Conservation (phyloP, 2,329 filamentous ascomycete genomes). For the Phialophora macrospora region DNA sequence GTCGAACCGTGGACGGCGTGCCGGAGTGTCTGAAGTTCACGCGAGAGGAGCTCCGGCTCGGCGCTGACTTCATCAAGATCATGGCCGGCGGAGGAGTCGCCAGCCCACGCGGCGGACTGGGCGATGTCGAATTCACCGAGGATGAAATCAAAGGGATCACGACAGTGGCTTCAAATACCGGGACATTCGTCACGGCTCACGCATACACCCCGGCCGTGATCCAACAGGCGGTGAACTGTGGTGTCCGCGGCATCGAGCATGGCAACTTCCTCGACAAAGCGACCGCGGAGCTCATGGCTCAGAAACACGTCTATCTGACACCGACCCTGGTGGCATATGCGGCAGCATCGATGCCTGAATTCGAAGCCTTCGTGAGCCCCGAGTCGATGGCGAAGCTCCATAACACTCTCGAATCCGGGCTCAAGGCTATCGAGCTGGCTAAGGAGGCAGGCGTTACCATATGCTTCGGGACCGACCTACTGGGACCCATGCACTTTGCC, state of each 20-base stretch:
- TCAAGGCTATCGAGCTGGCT: conserved; percentile 56
- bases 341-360: conserved; percentile 42
- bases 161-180: conserved; percentile 55
- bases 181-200: conserved; percentile 63
- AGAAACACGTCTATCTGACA: conserved; percentile 56
- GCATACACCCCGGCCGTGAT: conserved; percentile 63
- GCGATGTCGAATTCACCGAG: conserved; percentile 61
- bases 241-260: conserved; percentile 63
- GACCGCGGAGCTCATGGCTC: conserved; percentile 58
- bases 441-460: conserved; percentile 60
- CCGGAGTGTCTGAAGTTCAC: conserved; percentile 59
- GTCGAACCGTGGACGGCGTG: conserved; percentile 59
- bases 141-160: conserved; percentile 62
- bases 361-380: conserved; percentile 51
- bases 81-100: conserved; percentile 64
- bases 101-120: conserved; percentile 60
- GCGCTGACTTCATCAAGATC: conserved; percentile 67
- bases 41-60: conserved; percentile 61
- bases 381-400: conserved; percentile 57
- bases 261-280: conserved; percentile 53
- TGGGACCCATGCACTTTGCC: conserved; percentile 56
- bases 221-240: conserved; percentile 60
- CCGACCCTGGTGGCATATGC: conserved; percentile 59
- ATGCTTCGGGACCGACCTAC: conserved; percentile 61
- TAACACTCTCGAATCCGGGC: conserved; percentile 55